phyloP scores from a whole-genome alignment of 768 basidiomycete genomes.

The Phlebiopsis gigantea region DNA sequence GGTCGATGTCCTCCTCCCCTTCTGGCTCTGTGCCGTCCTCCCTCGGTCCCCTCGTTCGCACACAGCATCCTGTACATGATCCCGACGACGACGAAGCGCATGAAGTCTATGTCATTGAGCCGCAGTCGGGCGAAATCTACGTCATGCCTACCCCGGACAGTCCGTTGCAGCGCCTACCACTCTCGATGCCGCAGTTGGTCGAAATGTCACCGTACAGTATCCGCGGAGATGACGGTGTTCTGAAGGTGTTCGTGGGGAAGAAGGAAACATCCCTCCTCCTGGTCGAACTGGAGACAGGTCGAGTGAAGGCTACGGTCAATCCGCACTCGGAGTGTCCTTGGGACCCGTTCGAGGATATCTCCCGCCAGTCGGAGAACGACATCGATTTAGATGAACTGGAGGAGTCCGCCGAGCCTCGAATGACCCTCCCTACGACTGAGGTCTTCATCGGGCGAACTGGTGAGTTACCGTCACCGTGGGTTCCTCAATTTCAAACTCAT shows the following conservation, averaged over 20 bases:
- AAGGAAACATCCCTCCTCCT: constrained; percentile 83
- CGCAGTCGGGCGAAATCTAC: constrained; percentile 91
- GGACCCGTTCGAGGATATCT: constrained; percentile 57
- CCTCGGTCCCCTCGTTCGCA: constrained; percentile 71
- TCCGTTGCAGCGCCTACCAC: constrained; percentile 81
- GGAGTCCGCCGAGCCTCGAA: constrained; percentile 36
- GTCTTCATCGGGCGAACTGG: constrained; percentile 66
- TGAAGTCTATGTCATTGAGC: constrained; percentile 91
- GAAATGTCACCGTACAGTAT: constrained; percentile 85
- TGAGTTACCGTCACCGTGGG: constrained; percentile 26
- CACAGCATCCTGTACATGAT: constrained; percentile 54
- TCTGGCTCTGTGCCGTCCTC: constrained; percentile 34
- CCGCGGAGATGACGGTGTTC: constrained; percentile 47
- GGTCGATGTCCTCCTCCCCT: constrained; percentile 66
- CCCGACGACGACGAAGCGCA: constrained; percentile 54
- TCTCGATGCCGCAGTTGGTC: constrained; percentile 90
- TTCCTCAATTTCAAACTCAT: background rate
- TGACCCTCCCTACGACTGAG: constrained; percentile 27
- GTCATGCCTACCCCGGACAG: constrained; percentile 66
- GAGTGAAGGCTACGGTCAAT: constrained; percentile 67
- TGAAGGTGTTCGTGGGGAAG: constrained; percentile 79
- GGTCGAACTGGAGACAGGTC: constrained; percentile 75
- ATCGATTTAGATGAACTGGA: constrained; percentile 56
- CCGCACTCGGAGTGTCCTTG: constrained; percentile 76
- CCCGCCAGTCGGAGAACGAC: constrained; percentile 30